phyloP scores from a whole-genome alignment of 2,329 filamentous ascomycete genomes.

The Colletotrichum sp. region DNA sequence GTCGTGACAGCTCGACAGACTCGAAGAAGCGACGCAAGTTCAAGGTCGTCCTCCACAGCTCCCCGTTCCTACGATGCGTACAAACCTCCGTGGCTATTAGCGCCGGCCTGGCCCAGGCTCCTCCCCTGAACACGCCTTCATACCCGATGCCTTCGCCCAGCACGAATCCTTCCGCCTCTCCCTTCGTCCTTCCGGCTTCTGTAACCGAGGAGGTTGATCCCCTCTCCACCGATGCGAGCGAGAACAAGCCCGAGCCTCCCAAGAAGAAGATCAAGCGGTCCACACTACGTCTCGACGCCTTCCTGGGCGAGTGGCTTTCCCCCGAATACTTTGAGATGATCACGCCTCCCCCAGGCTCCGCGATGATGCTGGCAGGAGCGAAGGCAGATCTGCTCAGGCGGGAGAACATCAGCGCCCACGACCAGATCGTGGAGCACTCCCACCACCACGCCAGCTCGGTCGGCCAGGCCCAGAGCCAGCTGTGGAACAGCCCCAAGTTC shows the following conservation, averaged over 20 bases:
- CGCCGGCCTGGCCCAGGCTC: conserved; percentile 77
- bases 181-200: conserved; percentile 11
- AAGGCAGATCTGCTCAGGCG: conserved; percentile 85
- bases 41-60: conserved; percentile 86
- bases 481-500: conserved; percentile 39
- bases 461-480: conserved; percentile 27
- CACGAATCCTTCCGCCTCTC: conserved; percentile 6
- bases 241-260: background rate
- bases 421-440: conserved; percentile 2
- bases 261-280: conserved; percentile 52
- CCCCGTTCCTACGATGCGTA: conserved; percentile 91
- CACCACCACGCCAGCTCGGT: conserved; percentile 21
- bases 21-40: conserved; percentile 63
- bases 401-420: conserved; percentile 66
- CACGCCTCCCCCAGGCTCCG: conserved; percentile 83
- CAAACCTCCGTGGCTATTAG: conserved; percentile 91
- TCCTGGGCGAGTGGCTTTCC: conserved; percentile 93
- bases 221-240: conserved; percentile 15
- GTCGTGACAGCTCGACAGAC: conserved; percentile 22
- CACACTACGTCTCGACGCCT: conserved; percentile 84
- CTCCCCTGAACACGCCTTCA: conserved; percentile 31
- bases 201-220: conserved; percentile 7
- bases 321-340: conserved; percentile 94
- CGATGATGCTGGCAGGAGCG: conserved; percentile 85
- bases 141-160: conserved; percentile 37